These are phyloP conservation scores for Ochetophila trinervis DNA, from an alignment of 306 rosid species.

Conservation along the genomic window DNA sequence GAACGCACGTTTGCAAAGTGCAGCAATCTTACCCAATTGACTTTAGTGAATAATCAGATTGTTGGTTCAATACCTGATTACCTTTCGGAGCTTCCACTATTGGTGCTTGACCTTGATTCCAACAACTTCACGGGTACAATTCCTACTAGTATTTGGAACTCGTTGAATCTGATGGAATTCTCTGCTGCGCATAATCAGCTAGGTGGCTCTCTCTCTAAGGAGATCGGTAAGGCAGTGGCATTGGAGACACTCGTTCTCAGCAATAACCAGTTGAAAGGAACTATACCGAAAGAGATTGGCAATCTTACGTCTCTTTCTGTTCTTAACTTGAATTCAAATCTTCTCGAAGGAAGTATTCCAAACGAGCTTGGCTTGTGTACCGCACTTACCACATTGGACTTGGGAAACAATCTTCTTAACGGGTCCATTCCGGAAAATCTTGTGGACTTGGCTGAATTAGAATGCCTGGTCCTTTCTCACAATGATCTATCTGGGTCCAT, in stretches of 20 bases:
- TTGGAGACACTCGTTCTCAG: slow-evolving; percentile 72
- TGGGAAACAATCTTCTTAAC: slow-evolving; percentile 66
- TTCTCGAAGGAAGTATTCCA: slow-evolving; percentile 76
- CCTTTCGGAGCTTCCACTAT: slow-evolving; percentile 73
- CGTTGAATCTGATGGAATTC: slow-evolving; percentile 62
- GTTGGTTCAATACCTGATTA: slow-evolving; percentile 72
- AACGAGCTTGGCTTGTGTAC: slow-evolving; percentile 56
- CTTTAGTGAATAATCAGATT: slow-evolving; percentile 61
- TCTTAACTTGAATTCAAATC: slow-evolving; percentile 72
- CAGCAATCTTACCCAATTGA: slow-evolving; percentile 64
- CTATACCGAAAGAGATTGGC: slow-evolving; percentile 73
- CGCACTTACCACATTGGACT: slow-evolving; percentile 73
- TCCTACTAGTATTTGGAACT: slow-evolving; percentile 63
- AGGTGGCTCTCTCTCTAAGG: slow-evolving; percentile 64
- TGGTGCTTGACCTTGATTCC: slow-evolving; percentile 74
- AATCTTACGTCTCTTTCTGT: slow-evolving; percentile 63
- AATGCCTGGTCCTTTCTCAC: slow-evolving; percentile 89
- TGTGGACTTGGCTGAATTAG: slow-evolving; percentile 57
- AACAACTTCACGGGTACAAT: slow-evolving; percentile 77
- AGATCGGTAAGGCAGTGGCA: slow-evolving; percentile 61
- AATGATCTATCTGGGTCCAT: slow-evolving; percentile 80
- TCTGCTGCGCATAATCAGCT: slow-evolving; percentile 78
- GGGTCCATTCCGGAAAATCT: slow-evolving; percentile 73
- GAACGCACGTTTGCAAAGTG: slow-evolving; percentile 59
- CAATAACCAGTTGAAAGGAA: slow-evolving; percentile 63